A percentile compares a stretch with the other conserved stretches of the same genome.
phyloP scores from a whole-genome alignment of 1,284 basidiomycete species.

The Ceratobasidium sp. region DNA sequence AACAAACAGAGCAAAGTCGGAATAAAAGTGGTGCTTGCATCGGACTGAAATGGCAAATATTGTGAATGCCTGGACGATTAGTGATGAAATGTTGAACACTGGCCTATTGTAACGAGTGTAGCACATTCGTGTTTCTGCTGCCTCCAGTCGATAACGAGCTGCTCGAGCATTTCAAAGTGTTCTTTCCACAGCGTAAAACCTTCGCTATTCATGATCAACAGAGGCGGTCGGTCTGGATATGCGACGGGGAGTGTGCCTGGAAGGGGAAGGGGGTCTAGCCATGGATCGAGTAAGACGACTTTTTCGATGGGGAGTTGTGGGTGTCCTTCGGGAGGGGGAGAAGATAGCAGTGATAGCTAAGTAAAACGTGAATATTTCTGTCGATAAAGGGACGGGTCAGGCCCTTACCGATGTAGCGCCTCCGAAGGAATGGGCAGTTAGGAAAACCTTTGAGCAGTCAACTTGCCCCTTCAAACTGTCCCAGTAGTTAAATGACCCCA shows the following conservation, averaged over 20 bases:
- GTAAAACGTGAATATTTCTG: slow-evolving; percentile 17
- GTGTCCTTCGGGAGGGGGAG: slow-evolving; percentile 60
- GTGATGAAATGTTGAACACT: neutral
- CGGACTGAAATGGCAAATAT: slow-evolving; percentile 38
- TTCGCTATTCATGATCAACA: slow-evolving; percentile 78
- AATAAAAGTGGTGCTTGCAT: slow-evolving; percentile 47
- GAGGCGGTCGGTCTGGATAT: slow-evolving; percentile 56
- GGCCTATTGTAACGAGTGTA: slow-evolving; percentile 49
- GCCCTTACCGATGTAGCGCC: slow-evolving; percentile 75
- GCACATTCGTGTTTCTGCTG: slow-evolving; percentile 35
- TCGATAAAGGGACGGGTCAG: slow-evolving; percentile 48
- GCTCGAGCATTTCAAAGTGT: slow-evolving; percentile 72
- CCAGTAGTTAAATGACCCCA: slow-evolving; percentile 58
- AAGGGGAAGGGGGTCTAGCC: slow-evolving; percentile 78
- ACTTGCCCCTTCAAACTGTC: slow-evolving; percentile 61
- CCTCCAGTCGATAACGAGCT: slow-evolving; percentile 67
- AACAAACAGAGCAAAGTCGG: slow-evolving; percentile 47
- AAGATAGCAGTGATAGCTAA: slow-evolving; percentile 52
- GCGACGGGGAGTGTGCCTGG: slow-evolving; percentile 63
- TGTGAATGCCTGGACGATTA: neutral
- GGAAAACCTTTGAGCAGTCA: slow-evolving; percentile 63
- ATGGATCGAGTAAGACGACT: slow-evolving; percentile 78
- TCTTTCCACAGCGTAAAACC: slow-evolving; percentile 79
- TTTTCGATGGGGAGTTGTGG: slow-evolving; percentile 66
- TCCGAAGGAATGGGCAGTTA: slow-evolving; percentile 83